Percentiles rank a stretch among this genome's conserved stretches.
phyloP scores from a whole-genome alignment of 2,329 filamentous ascomycete genomes.

The Cadophora luteo-olivacea region DNA sequence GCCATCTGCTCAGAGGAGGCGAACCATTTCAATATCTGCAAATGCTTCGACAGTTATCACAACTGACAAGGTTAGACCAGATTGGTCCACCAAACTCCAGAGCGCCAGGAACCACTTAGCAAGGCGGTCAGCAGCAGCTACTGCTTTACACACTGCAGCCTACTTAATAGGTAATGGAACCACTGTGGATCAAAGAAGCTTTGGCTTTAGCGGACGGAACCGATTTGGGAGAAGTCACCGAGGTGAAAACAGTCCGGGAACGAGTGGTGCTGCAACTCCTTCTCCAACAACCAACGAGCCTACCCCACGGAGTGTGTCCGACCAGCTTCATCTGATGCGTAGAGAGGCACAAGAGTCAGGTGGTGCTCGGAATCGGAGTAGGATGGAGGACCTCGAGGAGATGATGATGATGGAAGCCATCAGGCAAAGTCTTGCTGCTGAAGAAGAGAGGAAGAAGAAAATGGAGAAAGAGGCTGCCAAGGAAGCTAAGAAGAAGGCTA shows the following conservation, averaged over 20 bases:
- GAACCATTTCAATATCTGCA: conserved; percentile 77
- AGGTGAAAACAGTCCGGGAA: conserved; percentile 40
- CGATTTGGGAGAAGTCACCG: conserved; percentile 42
- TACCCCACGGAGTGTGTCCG: conserved; percentile 38
- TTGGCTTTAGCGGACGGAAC: conserved; percentile 41
- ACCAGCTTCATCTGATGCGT: conserved; percentile 38
- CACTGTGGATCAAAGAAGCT: conserved; percentile 39
- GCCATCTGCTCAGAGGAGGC: conserved; percentile 51
- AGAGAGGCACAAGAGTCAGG: conserved; percentile 45
- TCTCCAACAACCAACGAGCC: conserved; percentile 39
- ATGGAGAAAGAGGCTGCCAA: conserved; percentile 82
- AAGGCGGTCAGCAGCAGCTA: conserved; percentile 87
- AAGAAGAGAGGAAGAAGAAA: conserved; percentile 89
- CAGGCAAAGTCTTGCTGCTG: conserved; percentile 84
- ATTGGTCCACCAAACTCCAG: conserved; percentile 91
- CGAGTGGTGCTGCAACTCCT: conserved; percentile 43
- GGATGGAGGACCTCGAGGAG: conserved; percentile 90
- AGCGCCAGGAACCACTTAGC: conserved; percentile 85
- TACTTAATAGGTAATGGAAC: conserved; percentile 76
- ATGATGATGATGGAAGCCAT: conserved; percentile 99
- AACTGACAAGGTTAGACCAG: conserved; percentile 89
- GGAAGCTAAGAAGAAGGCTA: conserved; percentile 83
- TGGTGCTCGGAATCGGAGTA: conserved; percentile 51
- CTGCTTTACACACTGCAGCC: conserved; percentile 90
- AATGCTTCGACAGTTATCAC: conserved; percentile 87